Conservation (phyloP, 345 rosid species). For the Salix viminalis region DNA sequence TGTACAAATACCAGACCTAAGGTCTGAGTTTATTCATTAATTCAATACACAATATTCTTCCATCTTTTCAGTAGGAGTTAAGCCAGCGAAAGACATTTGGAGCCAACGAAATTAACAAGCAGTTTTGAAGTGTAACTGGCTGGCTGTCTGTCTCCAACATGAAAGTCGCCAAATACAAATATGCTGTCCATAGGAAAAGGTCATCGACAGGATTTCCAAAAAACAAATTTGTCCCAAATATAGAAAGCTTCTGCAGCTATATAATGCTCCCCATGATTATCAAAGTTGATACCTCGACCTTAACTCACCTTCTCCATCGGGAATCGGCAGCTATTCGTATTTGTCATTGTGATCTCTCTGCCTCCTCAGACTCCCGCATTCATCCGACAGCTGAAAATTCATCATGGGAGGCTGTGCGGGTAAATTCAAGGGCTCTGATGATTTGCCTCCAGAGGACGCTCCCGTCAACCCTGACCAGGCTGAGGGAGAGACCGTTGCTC, state of each 20-base stretch:
- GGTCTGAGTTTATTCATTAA: no score
- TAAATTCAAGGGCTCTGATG: constrained; percentile 6
- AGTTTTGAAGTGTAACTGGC: not conserved
- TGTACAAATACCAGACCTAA: no score
- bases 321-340: not conserved
- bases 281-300: not conserved
- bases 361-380: not conserved
- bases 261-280: not conserved
- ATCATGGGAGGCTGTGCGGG: constrained; percentile 43
- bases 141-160: not conserved
- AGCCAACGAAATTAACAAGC: not conserved
- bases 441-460: not conserved
- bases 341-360: not conserved
- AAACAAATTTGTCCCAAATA: constrained; percentile 15
- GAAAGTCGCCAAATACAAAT: constrained; percentile 7
- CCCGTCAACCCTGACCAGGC: constrained; percentile 19
- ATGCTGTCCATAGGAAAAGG: constrained; percentile 13
- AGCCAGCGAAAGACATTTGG: not conserved
- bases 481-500: constrained; percentile 19
- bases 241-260: constrained; percentile 9
- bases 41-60: no score
- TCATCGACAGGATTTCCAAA: not conserved
- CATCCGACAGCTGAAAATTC: not conserved
- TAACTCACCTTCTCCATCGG: not conserved
- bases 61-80: no score